Percentiles rank a stretch among this genome's conserved stretches.
Evolutionary conservation across 805 yeast species (phyloP).

Genomic region (Nakazawaea ambrosiae): DNA sequence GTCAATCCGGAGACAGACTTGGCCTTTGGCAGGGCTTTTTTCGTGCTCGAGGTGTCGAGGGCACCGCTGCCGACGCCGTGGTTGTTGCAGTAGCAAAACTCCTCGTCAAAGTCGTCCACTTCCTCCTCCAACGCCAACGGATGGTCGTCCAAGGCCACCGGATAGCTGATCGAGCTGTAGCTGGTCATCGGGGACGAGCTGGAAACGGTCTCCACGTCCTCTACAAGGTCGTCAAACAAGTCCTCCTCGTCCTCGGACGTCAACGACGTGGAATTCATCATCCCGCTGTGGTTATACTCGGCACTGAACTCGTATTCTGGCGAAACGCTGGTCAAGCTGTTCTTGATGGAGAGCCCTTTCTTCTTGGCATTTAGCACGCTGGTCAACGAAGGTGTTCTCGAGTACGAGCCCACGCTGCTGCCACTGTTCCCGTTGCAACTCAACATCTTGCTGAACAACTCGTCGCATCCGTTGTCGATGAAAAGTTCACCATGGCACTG

Average conservation of each 20-base stretch:
- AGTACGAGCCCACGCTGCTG: not conserved
- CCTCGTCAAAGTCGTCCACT: not conserved
- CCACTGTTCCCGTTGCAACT: not conserved
- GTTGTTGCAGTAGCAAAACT: not conserved
- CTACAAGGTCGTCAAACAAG: not conserved
- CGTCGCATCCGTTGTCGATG: no score
- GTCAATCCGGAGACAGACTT: not conserved
- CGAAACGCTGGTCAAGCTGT: no score
- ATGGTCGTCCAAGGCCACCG: not conserved
- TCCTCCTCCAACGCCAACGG: not conserved
- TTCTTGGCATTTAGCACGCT: conserved; percentile 10
- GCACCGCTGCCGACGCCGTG: not conserved
- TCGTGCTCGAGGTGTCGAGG: not conserved
- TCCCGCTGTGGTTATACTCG: no score
- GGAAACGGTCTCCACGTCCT: not conserved
- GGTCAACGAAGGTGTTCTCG: conserved; percentile 10
- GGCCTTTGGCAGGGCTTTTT: not conserved
- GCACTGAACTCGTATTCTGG: not conserved
- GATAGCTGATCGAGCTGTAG: not conserved
- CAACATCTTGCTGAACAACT: not conserved
- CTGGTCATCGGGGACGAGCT: not conserved
- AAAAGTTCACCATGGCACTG: no score
- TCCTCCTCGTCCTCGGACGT: no score
- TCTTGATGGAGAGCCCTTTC: conserved; percentile 1
- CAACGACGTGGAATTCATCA: no score